phyloP scores from a whole-genome alignment of 805 yeast genomes.

The Suhomyces canberraensis region DNA sequence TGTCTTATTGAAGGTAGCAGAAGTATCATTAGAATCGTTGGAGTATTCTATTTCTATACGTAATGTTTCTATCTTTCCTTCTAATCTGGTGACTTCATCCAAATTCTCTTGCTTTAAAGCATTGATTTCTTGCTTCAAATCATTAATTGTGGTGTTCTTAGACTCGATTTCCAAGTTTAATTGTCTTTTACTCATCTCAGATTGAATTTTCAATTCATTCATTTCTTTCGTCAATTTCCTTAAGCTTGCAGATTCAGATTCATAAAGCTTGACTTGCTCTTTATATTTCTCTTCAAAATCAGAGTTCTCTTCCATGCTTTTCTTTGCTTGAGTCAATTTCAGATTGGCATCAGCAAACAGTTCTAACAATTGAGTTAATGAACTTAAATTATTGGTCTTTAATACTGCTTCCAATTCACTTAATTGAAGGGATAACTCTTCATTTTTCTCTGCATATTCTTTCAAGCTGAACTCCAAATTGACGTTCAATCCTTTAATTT shows the following conservation, averaged over 20 bases:
- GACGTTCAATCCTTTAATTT: conserved; percentile 40
- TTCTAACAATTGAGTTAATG: conserved; percentile 26
- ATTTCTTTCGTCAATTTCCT: conserved; percentile 19
- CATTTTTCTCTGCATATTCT: conserved; percentile 28
- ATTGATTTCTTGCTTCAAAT: conserved; percentile 27
- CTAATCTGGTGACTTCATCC: conserved; percentile 49
- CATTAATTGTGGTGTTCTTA: conserved; percentile 31
- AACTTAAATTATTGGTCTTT: conserved; percentile 23
- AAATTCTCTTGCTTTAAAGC: conserved; percentile 32
- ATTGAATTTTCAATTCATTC: conserved; percentile 31
- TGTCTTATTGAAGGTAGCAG: not conserved
- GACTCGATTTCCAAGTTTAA: conserved; percentile 31
- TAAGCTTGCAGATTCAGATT: conserved; percentile 21
- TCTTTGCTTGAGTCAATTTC: conserved; percentile 13
- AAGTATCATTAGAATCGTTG: not conserved
- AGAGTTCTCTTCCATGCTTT: conserved; percentile 13
- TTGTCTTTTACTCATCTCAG: conserved; percentile 29
- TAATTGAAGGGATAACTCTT: conserved; percentile 26
- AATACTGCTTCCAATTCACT: conserved; percentile 39
- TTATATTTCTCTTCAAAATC: conserved; percentile 25
- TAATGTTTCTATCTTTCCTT: conserved; percentile 64
- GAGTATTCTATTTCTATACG: conserved; percentile 56
- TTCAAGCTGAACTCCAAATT: conserved; percentile 29
- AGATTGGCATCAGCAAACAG: conserved; percentile 13
- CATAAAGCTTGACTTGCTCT: conserved; percentile 21